phyloP scores from a whole-genome alignment of 371 early-diverging fungal genomes.

The Actinomortierella wolfii region DNA sequence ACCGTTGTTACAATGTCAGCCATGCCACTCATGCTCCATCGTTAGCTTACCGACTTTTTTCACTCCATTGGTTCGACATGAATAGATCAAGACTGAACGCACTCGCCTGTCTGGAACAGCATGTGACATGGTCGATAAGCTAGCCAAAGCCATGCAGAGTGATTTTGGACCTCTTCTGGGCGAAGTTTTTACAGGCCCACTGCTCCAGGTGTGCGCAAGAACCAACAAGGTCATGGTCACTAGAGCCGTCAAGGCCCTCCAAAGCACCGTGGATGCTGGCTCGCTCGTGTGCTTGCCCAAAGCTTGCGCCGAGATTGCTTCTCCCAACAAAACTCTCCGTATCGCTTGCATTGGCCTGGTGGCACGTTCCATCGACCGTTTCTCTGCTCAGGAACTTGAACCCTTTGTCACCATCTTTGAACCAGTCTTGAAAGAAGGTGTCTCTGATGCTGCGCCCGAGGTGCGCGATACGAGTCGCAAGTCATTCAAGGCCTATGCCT shows the following conservation, averaged over 20 bases:
- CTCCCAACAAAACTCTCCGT: constrained; percentile 52
- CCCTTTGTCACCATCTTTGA: constrained; percentile 47
- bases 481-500: constrained; percentile 51
- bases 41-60: no score
- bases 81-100: constrained; percentile 57
- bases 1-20: no score
- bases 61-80: no score
- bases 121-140: constrained; percentile 52
- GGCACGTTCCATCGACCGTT: constrained; percentile 48
- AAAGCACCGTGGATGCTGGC: constrained; percentile 47
- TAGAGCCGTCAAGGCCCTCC: constrained; percentile 50
- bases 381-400: constrained; percentile 45
- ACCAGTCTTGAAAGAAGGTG: constrained; percentile 50
- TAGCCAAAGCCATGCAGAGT: constrained; percentile 51
- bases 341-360: constrained; percentile 50
- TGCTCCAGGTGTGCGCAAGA: constrained; percentile 57
- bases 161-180: constrained; percentile 52
- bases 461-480: constrained; percentile 52
- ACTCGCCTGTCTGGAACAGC: constrained; percentile 58
- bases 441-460: constrained; percentile 56
- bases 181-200: constrained; percentile 47
- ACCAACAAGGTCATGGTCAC: constrained; percentile 60
- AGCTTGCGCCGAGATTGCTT: constrained; percentile 45
- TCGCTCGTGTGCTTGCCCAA: constrained; percentile 47
- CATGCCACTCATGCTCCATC: no score